Evolutionary conservation across 2,329 filamentous ascomycete species (phyloP), one percentile per base, ranked within the genome.

Genomic region (Westerdykella aurantiaca): DNA sequence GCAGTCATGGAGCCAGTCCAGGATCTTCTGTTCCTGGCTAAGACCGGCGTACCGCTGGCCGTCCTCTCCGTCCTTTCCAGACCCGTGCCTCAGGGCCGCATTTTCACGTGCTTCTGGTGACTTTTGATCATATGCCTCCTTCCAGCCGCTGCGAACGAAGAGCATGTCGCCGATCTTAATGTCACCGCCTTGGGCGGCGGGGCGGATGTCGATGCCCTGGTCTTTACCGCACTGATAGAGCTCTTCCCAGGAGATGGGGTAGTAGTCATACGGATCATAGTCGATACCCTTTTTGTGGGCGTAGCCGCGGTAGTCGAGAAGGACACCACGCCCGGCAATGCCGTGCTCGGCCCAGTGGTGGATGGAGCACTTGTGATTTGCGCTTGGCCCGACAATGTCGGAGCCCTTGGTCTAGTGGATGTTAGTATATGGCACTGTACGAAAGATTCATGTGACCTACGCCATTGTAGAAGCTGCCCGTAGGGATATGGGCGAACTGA

Each of bases 1-100:
- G 51, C 75, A 78, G 56, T 87, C 81, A 69, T 85, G 83, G 46
- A 87, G 49, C 82, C 83, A 88, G 42, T 78, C 75, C 6, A 79
- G 68, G 4, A 82, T 74, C 37, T 75, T 74, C 38, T 78, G 66
- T 39, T 78, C 75, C 50, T 78, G 76, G 38, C 70, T 70, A 3
- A 80, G 44, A 0, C 78, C 77, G 0, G 72, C 72, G 55, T 72
- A 80, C 7, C 63, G 43, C 39, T 71, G 61, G 3, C 69, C 63
- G 6, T 69, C 70, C 10, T 60, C 54, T 0, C 57, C 58, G 34
- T 69, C 64, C 21, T 61, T 53, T 1, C 66, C 66, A 2, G 56
- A 57, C 0, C 72, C 75, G 33, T 80, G 68, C 6, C 76, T 58
- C 65, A 18, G 69, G 54, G 61, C 69, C 34, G 64, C 61, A 31